Conservation (phyloP, 1,284 basidiomycete species). For the Volvariella surrecta region DNA sequence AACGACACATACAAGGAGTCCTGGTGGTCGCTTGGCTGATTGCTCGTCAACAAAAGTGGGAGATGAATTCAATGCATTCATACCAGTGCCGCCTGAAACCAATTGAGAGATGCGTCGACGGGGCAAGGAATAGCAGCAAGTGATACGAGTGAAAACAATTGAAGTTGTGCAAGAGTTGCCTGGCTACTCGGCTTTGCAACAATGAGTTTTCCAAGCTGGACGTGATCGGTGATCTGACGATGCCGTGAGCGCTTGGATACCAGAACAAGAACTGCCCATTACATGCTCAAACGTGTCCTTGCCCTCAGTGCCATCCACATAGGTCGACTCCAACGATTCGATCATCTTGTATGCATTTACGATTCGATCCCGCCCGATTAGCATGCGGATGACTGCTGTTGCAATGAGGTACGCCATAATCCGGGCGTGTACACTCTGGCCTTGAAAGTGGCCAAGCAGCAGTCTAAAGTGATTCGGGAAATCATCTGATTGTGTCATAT, state of each 20-base stretch:
- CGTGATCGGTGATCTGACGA: conserved; percentile 32
- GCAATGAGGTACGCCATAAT: conserved; percentile 52
- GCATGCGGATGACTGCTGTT: conserved; percentile 41
- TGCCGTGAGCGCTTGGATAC: background rate
- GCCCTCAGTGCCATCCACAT: conserved; percentile 12
- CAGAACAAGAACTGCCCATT: background rate
- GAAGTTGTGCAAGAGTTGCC: conserved; percentile 45
- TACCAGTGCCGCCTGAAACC: conserved; percentile 26
- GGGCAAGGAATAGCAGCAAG: conserved; percentile 41
- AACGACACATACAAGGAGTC: conserved; percentile 42
- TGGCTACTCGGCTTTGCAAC: conserved; percentile 52
- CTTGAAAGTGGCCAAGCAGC: conserved; percentile 40
- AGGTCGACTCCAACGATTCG: conserved; percentile 32
- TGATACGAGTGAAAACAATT: conserved; percentile 42
- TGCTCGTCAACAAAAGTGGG: background rate
- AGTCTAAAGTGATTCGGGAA: conserved; percentile 29
- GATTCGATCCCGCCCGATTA: conserved; percentile 51
- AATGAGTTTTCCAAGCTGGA: conserved; percentile 34
- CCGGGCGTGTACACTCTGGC: conserved; percentile 41
- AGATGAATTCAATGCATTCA: background rate
- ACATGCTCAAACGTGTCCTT: background rate
- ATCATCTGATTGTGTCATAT: conserved; percentile 43
- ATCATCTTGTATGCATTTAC: conserved; percentile 43
- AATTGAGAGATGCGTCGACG: conserved; percentile 32
- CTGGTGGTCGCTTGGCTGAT: conserved; percentile 12